Evolutionary conservation across 1,284 basidiomycete genomes (phyloP), one percentile per base, ranked within the genome.

Genomic region (Cystodermella granulosa): DNA sequence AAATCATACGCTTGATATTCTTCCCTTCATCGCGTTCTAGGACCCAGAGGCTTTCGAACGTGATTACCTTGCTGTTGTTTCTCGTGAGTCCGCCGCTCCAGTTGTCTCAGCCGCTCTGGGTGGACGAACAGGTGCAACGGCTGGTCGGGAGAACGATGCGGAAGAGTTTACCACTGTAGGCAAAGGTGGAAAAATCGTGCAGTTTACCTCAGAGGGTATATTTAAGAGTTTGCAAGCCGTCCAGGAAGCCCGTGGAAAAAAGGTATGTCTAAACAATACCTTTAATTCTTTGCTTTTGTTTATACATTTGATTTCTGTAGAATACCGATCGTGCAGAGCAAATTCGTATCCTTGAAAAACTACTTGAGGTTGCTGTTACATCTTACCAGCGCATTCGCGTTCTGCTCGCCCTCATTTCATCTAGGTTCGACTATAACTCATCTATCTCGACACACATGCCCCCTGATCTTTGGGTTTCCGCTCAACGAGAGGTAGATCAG

Each of bases 321-420:
- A 95, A 95, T 70, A 98, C 96, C 42, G 94, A 99, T 69, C 85
- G 96, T 51, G 80, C 79, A 36, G 94, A 98, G 69, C 95, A 98
- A 75, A 91, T 97, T 55, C 82, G 83, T 49, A 91, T 92, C 49
- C 78, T 98, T 17, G 84, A 90, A 61, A 86, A 87, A 61, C 78
- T 98, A n/a, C 77, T 95, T 23, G 84, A 86, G 55, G 87, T 95
- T 15, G 84, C 93, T 11, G 80, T 80, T 28, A 93, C 91, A 11
- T 72, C 87, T 1, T 99, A 99, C 70, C 91, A 96, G 63, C 84
- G 83, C 55, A 92, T 99, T 55, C 87, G 96, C 46, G 91, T 98
- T 40, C 83, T 98, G 28, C 80, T 99, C 45, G 89, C 92, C 38
- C 80, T 98, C 43, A 81, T 98, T 56, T 92, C 95, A 3, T 90